Conservation (phyloP, 305 asterid genomes). For the Fraxinus paxiana region DNA sequence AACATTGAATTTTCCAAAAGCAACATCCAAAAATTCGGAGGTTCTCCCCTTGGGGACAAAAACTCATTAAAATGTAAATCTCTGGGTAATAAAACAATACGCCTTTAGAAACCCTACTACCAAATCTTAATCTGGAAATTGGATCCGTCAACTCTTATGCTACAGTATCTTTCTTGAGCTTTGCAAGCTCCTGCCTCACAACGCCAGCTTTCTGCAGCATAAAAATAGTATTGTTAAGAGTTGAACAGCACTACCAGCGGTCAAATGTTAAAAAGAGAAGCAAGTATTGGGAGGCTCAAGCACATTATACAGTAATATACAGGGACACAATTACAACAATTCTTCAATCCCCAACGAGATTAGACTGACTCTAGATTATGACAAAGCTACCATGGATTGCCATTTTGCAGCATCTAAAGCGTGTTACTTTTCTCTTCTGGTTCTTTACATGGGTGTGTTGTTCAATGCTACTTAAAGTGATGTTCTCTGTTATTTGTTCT, state of each 20-base stretch:
- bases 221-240: neutral
- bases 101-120: slow-evolving; percentile 13
- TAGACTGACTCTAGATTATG: neutral
- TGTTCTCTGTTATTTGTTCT: neutral
- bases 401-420: neutral
- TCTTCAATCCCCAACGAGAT: neutral
- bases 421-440: neutral
- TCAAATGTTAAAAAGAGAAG: neutral
- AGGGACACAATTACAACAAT: neutral
- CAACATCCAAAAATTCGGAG: neutral
- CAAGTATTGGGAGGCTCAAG: neutral
- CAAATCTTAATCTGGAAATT: slow-evolving; percentile 6
- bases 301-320: neutral
- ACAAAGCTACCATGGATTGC: neutral
- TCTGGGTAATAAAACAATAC: slow-evolving; percentile 2
- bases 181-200: slow-evolving; percentile 73
- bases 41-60: neutral
- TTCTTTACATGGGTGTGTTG: neutral
- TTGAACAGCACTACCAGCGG: neutral
- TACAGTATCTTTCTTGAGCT: slow-evolving; percentile 51
- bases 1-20: neutral
- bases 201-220: slow-evolving; percentile 46
- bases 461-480: neutral
- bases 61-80: slow-evolving; percentile 10
- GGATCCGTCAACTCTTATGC: slow-evolving; percentile 28